Evolutionary conservation across 306 rosid species (phyloP), one percentile per base, ranked within the genome.

Genomic region (Trifolium pratense): DNA sequence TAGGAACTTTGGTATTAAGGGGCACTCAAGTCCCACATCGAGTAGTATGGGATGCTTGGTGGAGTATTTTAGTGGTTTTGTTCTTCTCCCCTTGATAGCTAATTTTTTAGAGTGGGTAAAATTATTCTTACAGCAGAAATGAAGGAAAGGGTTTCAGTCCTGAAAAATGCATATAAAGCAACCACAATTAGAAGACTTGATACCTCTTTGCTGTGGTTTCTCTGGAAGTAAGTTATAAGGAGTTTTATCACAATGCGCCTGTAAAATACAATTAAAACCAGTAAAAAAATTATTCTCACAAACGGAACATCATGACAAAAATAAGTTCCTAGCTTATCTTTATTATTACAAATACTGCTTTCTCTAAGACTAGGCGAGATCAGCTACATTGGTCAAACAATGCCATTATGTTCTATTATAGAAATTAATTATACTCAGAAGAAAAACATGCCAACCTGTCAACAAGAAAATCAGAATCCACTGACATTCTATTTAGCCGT

Each of bases 171-270:
- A 74, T 39, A 53, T 32, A 57, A 70, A 62, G 69, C 75, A 69
- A 52, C 43, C 25, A 51, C 34, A 73, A 34, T 25, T 43, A 40
- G 49, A 63, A 42, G 70, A 75, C 46, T 25, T 60, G 72, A 26
- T 80, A 94, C 98, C 97, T 93, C 98, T 88, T 91, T 93, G 85
- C 96, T 94, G 84, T 94, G 92, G 79, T 91, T 94, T 82, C 90
- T 91, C 81, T 84, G 96, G 81, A 94, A 94, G 84, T 89, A 94
- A 40, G 98, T 91, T 63, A 91, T 82, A 71, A 94, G 85, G 74
- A 94, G 86, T 69, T 91, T 94, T 78, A 94, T 94, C 74, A 94
- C 97, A 80, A 94, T 94, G 69, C 98, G 98, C 87, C 98, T 94
- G 96, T 75, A 86, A 81, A 81, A 73, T 80, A 67, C 73, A 76